Percentiles rank a stretch among this genome's conserved stretches.
phyloP scores from a whole-genome alignment of 768 basidiomycete species.

The Panaeolus papilionaceus region DNA sequence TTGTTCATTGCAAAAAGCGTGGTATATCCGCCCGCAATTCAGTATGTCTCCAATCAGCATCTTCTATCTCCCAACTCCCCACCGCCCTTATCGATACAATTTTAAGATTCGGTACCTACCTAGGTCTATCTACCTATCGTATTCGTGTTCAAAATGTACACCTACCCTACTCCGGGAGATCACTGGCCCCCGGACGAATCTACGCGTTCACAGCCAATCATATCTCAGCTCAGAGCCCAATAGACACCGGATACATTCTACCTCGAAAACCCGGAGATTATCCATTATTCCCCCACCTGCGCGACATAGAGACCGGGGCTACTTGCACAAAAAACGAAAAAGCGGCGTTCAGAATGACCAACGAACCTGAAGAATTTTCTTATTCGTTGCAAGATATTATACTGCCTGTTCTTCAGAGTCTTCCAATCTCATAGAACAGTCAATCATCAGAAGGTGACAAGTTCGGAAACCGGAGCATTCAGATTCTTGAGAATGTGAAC shows the following conservation, averaged over 20 bases:
- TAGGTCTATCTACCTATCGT: conserved; percentile 7
- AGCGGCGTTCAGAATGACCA: conserved; percentile 4
- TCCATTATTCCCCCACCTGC: conserved; percentile 1
- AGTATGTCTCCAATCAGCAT: background rate
- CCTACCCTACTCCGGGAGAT: background rate
- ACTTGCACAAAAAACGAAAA: background rate
- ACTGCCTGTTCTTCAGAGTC: background rate
- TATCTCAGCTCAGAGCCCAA: background rate
- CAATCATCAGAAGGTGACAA: conserved; percentile 7
- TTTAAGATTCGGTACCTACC: conserved; percentile 8
- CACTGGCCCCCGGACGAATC: background rate
- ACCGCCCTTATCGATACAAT: conserved; percentile 5
- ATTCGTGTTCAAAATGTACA: background rate
- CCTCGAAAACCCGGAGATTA: conserved; percentile 4
- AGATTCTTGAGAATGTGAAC: background rate
- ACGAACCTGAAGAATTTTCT: conserved; percentile 1
- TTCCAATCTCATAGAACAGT: background rate
- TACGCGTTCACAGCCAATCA: background rate
- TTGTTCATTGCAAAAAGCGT: background rate
- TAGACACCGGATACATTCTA: background rate
- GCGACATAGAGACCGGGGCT: background rate
- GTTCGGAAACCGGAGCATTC: background rate
- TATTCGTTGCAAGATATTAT: background rate
- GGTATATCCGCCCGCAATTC: conserved; percentile 9
- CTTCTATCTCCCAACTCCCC: background rate